A percentile compares a stretch with the other conserved stretches of the same genome.
Evolutionary conservation across 495 filamentous ascomycete genomes (phyloP).

Genomic region (Talaromyces ruber): DNA sequence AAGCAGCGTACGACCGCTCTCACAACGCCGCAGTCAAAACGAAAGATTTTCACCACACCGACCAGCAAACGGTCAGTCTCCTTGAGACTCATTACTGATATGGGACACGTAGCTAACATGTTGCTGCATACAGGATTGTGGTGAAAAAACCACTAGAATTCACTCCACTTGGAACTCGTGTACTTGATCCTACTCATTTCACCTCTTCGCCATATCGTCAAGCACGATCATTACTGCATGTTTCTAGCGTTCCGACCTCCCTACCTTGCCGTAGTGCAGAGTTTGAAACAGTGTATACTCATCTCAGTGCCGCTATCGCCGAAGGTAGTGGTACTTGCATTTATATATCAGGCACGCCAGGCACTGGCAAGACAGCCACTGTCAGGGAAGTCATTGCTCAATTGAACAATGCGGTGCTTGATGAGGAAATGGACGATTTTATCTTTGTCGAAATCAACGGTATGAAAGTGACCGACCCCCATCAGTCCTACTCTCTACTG

Average conservation of each 20-base stretch:
- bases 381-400: constrained; percentile 91
- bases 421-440: constrained; percentile 96
- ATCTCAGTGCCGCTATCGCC: constrained; percentile 89
- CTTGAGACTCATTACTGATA: background rate
- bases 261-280: constrained; percentile 90
- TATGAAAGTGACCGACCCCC: constrained; percentile 98
- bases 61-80: constrained; percentile 52
- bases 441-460: constrained; percentile 99
- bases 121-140: constrained; percentile 44
- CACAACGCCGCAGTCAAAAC: constrained; percentile 49
- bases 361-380: constrained; percentile 98
- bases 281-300: constrained; percentile 83
- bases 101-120: background rate
- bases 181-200: constrained; percentile 67
- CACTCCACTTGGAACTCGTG: constrained; percentile 82
- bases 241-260: constrained; percentile 79
- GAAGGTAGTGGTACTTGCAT: constrained; percentile 92
- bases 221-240: constrained; percentile 82
- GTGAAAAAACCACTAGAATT: constrained; percentile 92
- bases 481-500: constrained; percentile 89
- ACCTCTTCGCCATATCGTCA: constrained; percentile 86
- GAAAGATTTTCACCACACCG: constrained; percentile 56
- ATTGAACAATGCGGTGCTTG: constrained; percentile 72
- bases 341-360: constrained; percentile 98
- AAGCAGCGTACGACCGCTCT: constrained; percentile 41